Evolutionary conservation across 108 stramenopile species (phyloP), one percentile per base, ranked within the genome.

Genomic region (Nannochloropsis gaditana): DNA sequence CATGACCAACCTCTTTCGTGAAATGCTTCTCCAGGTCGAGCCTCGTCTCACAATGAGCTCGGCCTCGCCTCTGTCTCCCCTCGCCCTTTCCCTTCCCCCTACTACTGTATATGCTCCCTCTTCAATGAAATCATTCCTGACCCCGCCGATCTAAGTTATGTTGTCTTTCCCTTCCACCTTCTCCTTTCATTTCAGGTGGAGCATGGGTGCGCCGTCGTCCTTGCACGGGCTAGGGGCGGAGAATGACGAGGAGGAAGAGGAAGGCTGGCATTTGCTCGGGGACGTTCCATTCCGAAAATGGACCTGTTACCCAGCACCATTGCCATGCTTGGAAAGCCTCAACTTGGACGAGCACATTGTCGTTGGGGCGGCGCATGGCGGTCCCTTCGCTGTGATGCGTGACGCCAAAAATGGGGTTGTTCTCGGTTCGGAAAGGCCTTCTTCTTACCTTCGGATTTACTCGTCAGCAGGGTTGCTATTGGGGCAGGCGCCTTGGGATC

Each of bases 311-410:
- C 59, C 59, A 2, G 59, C 59, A 15, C 59, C 59, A 15, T 73
- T 73, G 59, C 59, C 59, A 4, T 73, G 59, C 41, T 88, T 84
- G 88, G 88, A 42, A 6, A 41, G 19, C 43, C 45, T 82, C 45
- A 84, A 84, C 43, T 47, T 88, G 41, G 88, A 88, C 44, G 81
- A 81, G 1, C 45, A 44, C 41, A 42, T 88, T 42, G 59, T 84
- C 11, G 81, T 44, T 11, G 84, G 81, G 9, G 88, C 88, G 17
- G 80, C 84, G 81, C 83, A 85, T 43, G 88, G 88, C 44, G 88
- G 88, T 31, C 84, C 88, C 45, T 45, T 88, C 21, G 88, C 88
- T 42, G 83, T 88, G 82, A 44, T 88, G 73, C 82, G 88, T 21
- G 84, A 88, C 84, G 88, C 85, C 42, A 83, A 83, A 43, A 85